Evolutionary conservation across 495 filamentous ascomycete genomes (phyloP), one percentile per base, ranked within the genome.

Genomic region (Tuber indicum): DNA sequence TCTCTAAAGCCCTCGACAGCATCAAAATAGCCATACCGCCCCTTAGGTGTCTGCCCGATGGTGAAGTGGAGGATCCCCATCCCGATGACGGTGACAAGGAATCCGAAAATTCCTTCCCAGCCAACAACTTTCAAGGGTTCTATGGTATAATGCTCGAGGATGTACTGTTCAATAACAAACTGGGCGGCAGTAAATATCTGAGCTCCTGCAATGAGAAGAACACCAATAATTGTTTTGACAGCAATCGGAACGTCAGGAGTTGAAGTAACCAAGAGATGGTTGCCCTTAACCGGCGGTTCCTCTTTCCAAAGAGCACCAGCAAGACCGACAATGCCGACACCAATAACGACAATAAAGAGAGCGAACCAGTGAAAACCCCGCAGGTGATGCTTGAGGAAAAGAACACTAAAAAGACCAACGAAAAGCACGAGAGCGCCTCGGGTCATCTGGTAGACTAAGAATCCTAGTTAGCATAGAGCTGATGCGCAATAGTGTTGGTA

Each of bases 391-490:
- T 88, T 90, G 49, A 99, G 86, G 84, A 99, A 98, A 3, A 97
- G 79, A 9, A 99, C 94, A 83, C 93, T 97, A 86, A 99, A 98
- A 0, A 98, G 85, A 0, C 96, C 96, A 17, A 99, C 96, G 76
- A 98, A 99, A 7, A 99, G 87, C 23, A 98, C 94, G 42, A 99
- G 87, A 0, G 96, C 95, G 23, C 96, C 96, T 43, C 96, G 89
- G 14, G 95, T 98, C 96, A 99, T 99, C 84, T 99, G 96, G 86
- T 98, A 99, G 81, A 99, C 97, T 77, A 91, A 94, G n/a, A n/a
- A 44, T 36, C 16, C 77, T 70, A 70, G 75, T 44, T 70, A 58
- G 36, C n/a, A 43, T 9, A 41, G 58, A 42, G 44, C n/a, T 5
- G n/a, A 32, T 23, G 39, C n/a, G 17, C 73, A 21, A 3, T 19